phyloP scores from a whole-genome alignment of 208 protist genomes.

The Leptomonas seymouri region DNA sequence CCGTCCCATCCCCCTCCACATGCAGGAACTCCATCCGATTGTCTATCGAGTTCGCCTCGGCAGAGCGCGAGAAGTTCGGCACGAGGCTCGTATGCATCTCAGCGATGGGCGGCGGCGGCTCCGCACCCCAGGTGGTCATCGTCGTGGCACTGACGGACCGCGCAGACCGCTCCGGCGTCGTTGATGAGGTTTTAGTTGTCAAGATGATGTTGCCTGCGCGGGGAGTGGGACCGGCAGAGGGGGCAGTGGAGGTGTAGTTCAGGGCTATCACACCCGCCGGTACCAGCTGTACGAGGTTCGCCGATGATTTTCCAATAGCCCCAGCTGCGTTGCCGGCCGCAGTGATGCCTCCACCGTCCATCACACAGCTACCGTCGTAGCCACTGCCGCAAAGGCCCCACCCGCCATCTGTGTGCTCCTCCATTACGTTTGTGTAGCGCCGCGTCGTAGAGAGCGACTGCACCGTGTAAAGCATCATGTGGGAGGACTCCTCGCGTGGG shows the following conservation, averaged over 20 bases:
- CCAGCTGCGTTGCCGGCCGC: neutral
- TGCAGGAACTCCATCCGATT: slow-evolving; percentile 76
- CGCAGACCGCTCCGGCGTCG: slow-evolving; percentile 8
- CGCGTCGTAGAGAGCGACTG: slow-evolving; percentile 46
- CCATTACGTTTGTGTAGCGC: slow-evolving; percentile 44
- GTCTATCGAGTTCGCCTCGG: slow-evolving; percentile 35
- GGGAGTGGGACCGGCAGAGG: slow-evolving; percentile 5
- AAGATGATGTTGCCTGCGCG: slow-evolving; percentile 7
- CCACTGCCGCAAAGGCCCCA: slow-evolving; percentile 25
- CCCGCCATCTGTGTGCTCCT: slow-evolving; percentile 29
- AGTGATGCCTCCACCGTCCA: neutral
- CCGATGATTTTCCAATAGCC: neutral
- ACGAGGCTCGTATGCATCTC: slow-evolving; percentile 54
- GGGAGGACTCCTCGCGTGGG: slow-evolving; percentile 36
- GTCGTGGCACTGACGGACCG: slow-evolving; percentile 6
- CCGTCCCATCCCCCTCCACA: slow-evolving; percentile 74
- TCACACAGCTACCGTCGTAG: slow-evolving; percentile 16
- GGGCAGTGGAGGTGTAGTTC: slow-evolving; percentile 25
- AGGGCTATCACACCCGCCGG: slow-evolving; percentile 55
- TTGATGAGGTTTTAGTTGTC: neutral
- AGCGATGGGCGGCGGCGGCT: slow-evolving; percentile 20
- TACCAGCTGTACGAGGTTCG: slow-evolving; percentile 41
- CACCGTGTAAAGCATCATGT: slow-evolving; percentile 70
- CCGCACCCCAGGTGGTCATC: slow-evolving; percentile 22
- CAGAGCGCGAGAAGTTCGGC: slow-evolving; percentile 49